A percentile compares a stretch with the other conserved stretches of the same genome.
Evolutionary conservation across 495 filamentous ascomycete species (phyloP).

Genomic region (Daldinia caldariorum): DNA sequence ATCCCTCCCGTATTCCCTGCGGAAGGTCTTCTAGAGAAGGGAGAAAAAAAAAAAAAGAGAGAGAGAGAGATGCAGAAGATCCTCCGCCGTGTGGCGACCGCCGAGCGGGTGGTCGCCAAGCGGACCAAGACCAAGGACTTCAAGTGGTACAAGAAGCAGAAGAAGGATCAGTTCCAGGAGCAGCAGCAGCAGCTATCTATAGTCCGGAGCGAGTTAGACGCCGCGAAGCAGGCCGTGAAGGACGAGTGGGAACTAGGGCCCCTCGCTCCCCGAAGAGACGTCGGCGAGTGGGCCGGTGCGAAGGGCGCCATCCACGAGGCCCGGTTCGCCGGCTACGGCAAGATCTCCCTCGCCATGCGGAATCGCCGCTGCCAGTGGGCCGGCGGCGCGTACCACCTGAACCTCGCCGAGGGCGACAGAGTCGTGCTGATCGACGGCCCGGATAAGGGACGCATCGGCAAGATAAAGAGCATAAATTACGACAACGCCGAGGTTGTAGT

Average conservation of each 20-base stretch:
- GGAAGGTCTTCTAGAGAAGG: not conserved
- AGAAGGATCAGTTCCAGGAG: conserved; percentile 44
- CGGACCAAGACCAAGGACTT: conserved; percentile 53
- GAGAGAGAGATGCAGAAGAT: conserved; percentile 73
- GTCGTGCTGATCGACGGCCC: conserved; percentile 79
- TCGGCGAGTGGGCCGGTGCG: conserved; percentile 52
- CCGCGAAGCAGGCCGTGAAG: conserved; percentile 49
- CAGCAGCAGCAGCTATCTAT: not conserved
- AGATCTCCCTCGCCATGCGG: conserved; percentile 45
- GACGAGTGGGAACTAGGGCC: conserved; percentile 83
- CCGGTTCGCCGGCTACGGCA: conserved; percentile 37
- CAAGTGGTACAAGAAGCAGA: conserved; percentile 50
- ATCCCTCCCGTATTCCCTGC: not conserved
- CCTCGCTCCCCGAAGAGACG: conserved; percentile 76
- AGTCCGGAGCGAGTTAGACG: conserved; percentile 36
- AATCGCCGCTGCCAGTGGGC: conserved; percentile 54
- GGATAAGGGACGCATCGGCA: conserved; percentile 83
- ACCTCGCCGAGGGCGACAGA: conserved; percentile 75
- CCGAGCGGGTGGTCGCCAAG: conserved; percentile 69
- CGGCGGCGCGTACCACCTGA: conserved; percentile 66
- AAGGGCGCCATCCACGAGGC: conserved; percentile 61
- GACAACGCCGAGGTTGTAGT: conserved; percentile 68
- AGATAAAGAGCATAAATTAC: conserved; percentile 66
- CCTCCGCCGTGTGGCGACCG: conserved; percentile 71
- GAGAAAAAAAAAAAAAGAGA: not conserved